A percentile compares a stretch with the other conserved stretches of the same genome.
These are phyloP conservation scores for Trichoderma asperellum DNA, from an alignment of 2,329 filamentous ascomycete species.

Conservation along the genomic window DNA sequence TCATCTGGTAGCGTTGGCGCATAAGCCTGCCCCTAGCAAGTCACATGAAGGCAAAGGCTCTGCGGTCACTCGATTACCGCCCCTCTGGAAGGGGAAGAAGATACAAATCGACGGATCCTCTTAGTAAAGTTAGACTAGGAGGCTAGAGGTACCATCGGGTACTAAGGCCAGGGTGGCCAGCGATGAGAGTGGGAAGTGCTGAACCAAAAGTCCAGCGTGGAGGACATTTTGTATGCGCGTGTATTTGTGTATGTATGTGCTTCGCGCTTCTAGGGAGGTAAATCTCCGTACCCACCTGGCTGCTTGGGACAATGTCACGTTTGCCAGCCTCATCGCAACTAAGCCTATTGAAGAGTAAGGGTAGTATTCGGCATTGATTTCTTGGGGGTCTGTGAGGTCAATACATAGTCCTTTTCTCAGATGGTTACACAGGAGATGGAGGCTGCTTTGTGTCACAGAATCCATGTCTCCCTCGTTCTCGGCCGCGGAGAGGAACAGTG, in stretches of 20 bases:
- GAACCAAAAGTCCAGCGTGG: slow-evolving; percentile 11
- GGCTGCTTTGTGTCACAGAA: slow-evolving; percentile 5
- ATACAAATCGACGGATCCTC: slow-evolving; percentile 16
- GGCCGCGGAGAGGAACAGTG: background rate
- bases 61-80: slow-evolving; percentile 25
- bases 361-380: slow-evolving; percentile 19
- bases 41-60: slow-evolving; percentile 14
- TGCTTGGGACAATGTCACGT: slow-evolving; percentile 13
- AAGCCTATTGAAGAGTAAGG: background rate
- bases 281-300: slow-evolving; percentile 24
- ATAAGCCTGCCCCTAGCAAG: slow-evolving; percentile 16
- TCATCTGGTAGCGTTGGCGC: slow-evolving; percentile 16
- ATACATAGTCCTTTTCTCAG: background rate
- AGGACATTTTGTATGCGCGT: background rate
- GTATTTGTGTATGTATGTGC: background rate
- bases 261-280: slow-evolving; percentile 18
- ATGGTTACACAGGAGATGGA: background rate
- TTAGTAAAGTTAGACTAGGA: slow-evolving; percentile 18
- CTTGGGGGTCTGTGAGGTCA: background rate
- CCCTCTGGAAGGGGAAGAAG: background rate
- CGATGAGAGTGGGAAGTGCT: slow-evolving; percentile 2
- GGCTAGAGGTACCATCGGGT: slow-evolving; percentile 17
- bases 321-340: slow-evolving; percentile 17
- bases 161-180: slow-evolving; percentile 7
- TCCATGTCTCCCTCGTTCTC: background rate